Evolutionary conservation across 352 stramenopile species (phyloP).

Genomic region (Phytophthora sojae): DNA sequence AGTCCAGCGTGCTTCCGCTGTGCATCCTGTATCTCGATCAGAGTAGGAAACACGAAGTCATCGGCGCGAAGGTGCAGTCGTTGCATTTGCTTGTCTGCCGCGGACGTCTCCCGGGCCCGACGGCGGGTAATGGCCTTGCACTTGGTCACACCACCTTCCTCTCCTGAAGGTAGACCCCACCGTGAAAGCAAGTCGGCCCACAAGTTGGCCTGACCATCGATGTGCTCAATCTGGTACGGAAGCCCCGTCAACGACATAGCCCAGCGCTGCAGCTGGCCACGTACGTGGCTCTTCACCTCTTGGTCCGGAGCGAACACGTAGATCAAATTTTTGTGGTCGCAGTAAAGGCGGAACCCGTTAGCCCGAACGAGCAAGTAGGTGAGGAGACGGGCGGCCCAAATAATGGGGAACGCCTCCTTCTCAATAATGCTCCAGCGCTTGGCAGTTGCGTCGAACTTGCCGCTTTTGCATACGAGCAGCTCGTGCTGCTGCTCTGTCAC

Average conservation of each 20-base stretch:
- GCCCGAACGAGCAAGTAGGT: slow-evolving; percentile 17
- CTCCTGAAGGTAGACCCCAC: not conserved
- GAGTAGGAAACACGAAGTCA: slow-evolving; percentile 1
- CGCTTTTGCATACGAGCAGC: slow-evolving; percentile 17
- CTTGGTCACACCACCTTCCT: not conserved
- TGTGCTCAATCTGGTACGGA: slow-evolving; percentile 25
- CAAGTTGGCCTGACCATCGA: slow-evolving; percentile 5
- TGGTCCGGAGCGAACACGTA: slow-evolving; percentile 23
- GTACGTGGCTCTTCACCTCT: slow-evolving; percentile 22
- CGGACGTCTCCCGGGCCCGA: not conserved
- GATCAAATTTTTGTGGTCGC: slow-evolving; percentile 36
- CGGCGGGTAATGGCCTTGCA: not conserved
- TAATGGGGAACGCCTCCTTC: slow-evolving; percentile 28
- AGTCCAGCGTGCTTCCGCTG: not conserved
- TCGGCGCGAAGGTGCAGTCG: not conserved
- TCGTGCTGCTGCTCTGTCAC: slow-evolving; percentile 8
- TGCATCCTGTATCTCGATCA: not conserved
- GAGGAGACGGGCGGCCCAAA: slow-evolving; percentile 13
- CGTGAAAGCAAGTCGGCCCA: slow-evolving; percentile 11
- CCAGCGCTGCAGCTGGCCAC: slow-evolving; percentile 31
- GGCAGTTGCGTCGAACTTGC: slow-evolving; percentile 5
- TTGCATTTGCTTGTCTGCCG: not conserved
- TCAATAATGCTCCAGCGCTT: slow-evolving; percentile 25
- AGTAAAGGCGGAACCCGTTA: slow-evolving; percentile 19
- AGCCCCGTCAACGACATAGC: slow-evolving; percentile 4